Base-by-base conservation (phyloP, 73 alveolate genomes). In the Loxodes magnus region DNA sequence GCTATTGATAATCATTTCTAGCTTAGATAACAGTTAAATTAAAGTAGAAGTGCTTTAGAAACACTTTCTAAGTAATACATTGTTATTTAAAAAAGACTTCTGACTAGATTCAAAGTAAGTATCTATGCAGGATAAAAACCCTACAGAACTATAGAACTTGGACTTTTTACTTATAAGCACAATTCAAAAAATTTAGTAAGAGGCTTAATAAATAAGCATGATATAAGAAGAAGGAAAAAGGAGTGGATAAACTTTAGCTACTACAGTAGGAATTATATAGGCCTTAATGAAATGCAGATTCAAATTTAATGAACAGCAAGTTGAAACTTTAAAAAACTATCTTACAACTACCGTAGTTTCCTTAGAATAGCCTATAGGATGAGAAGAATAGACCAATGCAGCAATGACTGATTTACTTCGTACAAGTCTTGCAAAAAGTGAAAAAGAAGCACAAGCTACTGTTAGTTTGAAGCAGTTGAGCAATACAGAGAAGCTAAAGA, bases 51-150 rank as follows among this genome's bases (percentile, higher is more conserved):
- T 26, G 39, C 43, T 4, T 34, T 75, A 28, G 82, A 61, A 34
- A 78, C 67, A 41, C 35, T 73, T 14, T 35, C 74, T 15, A 66
- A 60, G 33, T 56, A 75, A 35, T 75, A 67, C 66, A 28, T 79
- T 41, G 56, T 55, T 2, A 67, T 75, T 21, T 59, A 75, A 49
- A 75, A 75, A 35, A 26, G 90, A 61, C 63, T 75, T 22, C 56
- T 75, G 2, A 64, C 37, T 14, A 46, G 90, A 38, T 75, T 75
- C 34, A 56, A 74, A 53, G n/a, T n/a, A n/a, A n/a, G n/a, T n/a
- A n/a, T n/a, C n/a, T n/a, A n/a, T n/a, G n/a, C n/a, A n/a, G n/a
- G 90, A 75, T 43, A 75, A 75, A 43, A 75, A 75, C 56, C 90
- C 90, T 9, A 43, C 90, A 2, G 83, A 82, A 35, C 51, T 75